A percentile compares a stretch with the other conserved stretches of the same genome.
These are phyloP conservation scores for Trichoderma harzianum DNA, from an alignment of 2,329 filamentous ascomycete genomes.

Conservation along the genomic window DNA sequence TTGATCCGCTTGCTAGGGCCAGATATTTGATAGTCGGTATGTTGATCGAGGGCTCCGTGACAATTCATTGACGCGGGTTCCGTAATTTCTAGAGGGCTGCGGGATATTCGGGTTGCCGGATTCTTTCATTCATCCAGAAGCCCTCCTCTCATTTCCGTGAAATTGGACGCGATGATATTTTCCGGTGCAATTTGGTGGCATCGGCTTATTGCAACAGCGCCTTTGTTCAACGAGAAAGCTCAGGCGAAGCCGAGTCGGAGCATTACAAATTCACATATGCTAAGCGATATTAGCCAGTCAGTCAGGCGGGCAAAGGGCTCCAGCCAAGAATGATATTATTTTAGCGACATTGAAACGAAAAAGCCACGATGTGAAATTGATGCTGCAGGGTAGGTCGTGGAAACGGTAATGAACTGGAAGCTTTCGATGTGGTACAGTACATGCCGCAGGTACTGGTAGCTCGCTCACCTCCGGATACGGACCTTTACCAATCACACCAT, in stretches of 20 bases:
- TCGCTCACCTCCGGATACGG: neutral
- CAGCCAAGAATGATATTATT: neutral
- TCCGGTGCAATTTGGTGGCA: neutral
- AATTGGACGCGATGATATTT: neutral
- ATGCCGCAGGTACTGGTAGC: neutral
- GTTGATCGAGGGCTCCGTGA: neutral
- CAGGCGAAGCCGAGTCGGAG: neutral
- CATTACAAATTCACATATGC: neutral
- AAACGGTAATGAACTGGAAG: neutral
- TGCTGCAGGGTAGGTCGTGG: neutral
- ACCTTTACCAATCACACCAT: constrained; percentile 2
- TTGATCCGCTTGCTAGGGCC: neutral
- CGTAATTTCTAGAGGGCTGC: neutral
- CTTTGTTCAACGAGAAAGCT: neutral
- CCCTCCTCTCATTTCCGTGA: constrained; percentile 5
- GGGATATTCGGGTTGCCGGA: constrained; percentile 1
- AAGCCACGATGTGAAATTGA: neutral
- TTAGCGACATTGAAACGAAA: neutral
- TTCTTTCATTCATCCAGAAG: neutral
- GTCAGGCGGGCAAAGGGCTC: neutral
- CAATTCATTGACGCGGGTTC: neutral
- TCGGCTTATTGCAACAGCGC: neutral
- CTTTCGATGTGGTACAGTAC: neutral
- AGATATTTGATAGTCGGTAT: neutral
- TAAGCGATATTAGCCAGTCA: constrained; percentile 6